Percentiles rank a stretch among this genome's conserved stretches.
These are phyloP conservation scores for Aphanomyces invadans DNA, from an alignment of 352 stramenopile species.

Conservation along the genomic window DNA sequence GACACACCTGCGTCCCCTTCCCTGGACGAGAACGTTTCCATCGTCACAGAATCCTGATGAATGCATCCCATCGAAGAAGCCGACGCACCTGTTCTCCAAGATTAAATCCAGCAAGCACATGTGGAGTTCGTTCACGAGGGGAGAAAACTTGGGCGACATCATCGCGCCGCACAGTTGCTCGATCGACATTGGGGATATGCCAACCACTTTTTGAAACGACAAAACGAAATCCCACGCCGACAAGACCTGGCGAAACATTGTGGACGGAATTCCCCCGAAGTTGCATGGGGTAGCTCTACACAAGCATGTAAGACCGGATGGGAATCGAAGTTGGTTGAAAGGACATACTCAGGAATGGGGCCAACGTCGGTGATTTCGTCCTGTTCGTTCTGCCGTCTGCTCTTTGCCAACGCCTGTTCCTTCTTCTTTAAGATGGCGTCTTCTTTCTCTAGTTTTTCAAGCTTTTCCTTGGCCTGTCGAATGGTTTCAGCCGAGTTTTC, in stretches of 20 bases:
- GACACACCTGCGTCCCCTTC: conserved; percentile 83
- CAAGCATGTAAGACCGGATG: background rate
- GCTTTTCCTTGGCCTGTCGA: conserved; percentile 60
- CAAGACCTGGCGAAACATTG: conserved; percentile 47
- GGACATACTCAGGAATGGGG: conserved; percentile 52
- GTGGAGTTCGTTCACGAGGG: conserved; percentile 67
- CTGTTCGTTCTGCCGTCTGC: conserved; percentile 39
- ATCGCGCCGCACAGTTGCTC: conserved; percentile 60
- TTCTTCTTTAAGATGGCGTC: conserved; percentile 63
- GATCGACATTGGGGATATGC: conserved; percentile 48
- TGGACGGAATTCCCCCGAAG: conserved; percentile 42
- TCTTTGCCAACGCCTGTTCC: conserved; percentile 78
- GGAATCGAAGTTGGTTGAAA: no score
- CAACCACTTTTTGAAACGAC: conserved; percentile 58
- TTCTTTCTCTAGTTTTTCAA: conserved; percentile 85
- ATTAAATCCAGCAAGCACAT: conserved; percentile 80
- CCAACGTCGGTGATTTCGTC: conserved; percentile 45
- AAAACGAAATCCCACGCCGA: conserved; percentile 72
- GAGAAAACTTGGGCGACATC: conserved; percentile 34
- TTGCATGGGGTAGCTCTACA: conserved; percentile 44
- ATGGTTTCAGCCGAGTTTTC: conserved; percentile 76
- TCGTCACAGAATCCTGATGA: background rate
- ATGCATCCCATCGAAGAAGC: background rate
- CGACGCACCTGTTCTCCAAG: conserved; percentile 47
- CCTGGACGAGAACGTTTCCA: conserved; percentile 24